Conservation (phyloP, 2,329 filamentous ascomycete genomes). For the Phialophora expanda region DNA sequence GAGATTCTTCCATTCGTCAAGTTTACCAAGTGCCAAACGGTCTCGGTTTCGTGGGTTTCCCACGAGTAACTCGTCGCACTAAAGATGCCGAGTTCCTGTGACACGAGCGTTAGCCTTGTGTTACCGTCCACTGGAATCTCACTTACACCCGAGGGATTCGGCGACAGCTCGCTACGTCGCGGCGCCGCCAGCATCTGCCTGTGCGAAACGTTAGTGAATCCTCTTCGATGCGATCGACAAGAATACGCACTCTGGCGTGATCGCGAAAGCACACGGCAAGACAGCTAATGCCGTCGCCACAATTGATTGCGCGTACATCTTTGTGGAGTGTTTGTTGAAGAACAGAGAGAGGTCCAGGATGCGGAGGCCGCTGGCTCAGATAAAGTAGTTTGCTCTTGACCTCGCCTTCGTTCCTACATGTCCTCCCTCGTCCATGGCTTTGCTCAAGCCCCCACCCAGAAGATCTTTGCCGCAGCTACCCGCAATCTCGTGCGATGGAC, state of each 20-base stretch:
- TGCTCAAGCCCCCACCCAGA: background rate
- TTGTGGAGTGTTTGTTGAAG: constrained; percentile 8
- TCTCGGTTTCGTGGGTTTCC: constrained; percentile 69
- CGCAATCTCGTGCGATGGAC: background rate
- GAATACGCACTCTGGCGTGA: constrained; percentile 40
- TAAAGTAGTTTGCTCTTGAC: background rate
- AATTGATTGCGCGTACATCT: constrained; percentile 3
- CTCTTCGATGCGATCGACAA: background rate
- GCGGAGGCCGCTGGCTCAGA: background rate
- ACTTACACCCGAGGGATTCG: constrained; percentile 50
- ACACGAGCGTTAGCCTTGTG: constrained; percentile 16
- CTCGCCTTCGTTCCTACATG: background rate
- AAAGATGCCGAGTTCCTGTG: constrained; percentile 54
- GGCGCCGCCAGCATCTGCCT: constrained; percentile 49
- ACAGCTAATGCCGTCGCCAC: constrained; percentile 36
- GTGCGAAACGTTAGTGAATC: constrained; percentile 6
- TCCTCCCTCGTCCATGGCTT: background rate
- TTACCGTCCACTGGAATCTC: background rate
- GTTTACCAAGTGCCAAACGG: constrained; percentile 72
- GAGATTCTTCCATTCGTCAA: constrained; percentile 69
- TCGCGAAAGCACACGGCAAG: constrained; percentile 37
- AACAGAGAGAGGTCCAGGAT: background rate
- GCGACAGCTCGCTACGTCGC: constrained; percentile 45
- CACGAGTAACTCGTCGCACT: constrained; percentile 79
- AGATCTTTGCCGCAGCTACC: constrained; percentile 10